Conservation (phyloP, 768 basidiomycete species). For the Tylopilus sp. region DNA sequence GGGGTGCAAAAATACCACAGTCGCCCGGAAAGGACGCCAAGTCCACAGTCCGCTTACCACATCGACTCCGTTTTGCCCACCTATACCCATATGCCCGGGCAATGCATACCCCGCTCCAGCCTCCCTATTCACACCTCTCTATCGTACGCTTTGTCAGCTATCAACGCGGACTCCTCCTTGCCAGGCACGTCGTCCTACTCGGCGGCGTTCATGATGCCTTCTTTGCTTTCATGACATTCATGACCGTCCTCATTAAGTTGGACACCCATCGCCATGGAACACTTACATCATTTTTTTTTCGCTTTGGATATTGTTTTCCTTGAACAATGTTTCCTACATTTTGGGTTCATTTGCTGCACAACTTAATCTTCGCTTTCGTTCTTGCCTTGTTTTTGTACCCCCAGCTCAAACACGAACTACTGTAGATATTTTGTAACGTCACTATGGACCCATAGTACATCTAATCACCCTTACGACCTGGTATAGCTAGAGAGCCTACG, state of each 20-base stretch:
- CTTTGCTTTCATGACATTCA: conserved; percentile 32
- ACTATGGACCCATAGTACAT: conserved; percentile 25
- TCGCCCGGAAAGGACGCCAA: conserved; percentile 29
- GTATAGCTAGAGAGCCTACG: conserved; percentile 47
- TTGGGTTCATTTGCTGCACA: conserved; percentile 11
- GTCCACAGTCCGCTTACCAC: conserved; percentile 27
- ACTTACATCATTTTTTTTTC: conserved; percentile 15
- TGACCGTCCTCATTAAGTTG: conserved; percentile 19
- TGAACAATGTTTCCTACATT: conserved; percentile 15
- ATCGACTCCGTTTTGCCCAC: conserved; percentile 28
- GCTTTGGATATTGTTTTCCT: conserved; percentile 31
- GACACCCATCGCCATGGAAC: conserved; percentile 24
- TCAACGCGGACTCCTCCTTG: conserved; percentile 24
- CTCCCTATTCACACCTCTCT: conserved; percentile 37
- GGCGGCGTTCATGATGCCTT: conserved; percentile 32
- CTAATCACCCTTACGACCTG: conserved; percentile 33
- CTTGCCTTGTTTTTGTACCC: conserved; percentile 20
- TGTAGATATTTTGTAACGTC: conserved; percentile 34
- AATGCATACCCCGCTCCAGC: conserved; percentile 35
- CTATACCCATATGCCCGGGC: conserved; percentile 31
- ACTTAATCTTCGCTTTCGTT: conserved; percentile 21
- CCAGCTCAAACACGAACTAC: conserved; percentile 20
- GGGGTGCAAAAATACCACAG: conserved; percentile 44
- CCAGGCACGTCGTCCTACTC: conserved; percentile 25
- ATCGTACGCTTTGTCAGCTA: conserved; percentile 42